Conservation (phyloP, 345 rosid genomes). For the Euphorbia peplus region DNA sequence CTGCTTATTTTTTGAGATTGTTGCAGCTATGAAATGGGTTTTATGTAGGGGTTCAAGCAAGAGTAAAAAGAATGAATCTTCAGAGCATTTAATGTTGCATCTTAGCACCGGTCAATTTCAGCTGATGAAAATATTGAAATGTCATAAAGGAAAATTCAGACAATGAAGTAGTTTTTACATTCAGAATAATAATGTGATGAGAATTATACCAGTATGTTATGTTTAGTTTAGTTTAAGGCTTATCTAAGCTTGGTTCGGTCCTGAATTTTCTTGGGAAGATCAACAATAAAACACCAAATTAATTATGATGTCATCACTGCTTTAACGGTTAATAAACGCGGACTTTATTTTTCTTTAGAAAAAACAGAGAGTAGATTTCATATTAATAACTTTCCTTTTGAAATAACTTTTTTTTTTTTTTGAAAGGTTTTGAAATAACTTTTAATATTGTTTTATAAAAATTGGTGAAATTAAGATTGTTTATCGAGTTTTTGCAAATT, state of each 20-base stretch:
- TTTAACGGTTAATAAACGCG: background rate
- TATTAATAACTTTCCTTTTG: too few relatives aligned
- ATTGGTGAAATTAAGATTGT: too few relatives aligned
- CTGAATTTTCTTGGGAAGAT: background rate
- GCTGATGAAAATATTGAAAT: background rate
- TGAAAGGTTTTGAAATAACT: too few relatives aligned
- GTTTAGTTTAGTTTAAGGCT: background rate
- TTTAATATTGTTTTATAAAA: too few relatives aligned
- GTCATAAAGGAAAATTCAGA: background rate
- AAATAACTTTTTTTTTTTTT: too few relatives aligned
- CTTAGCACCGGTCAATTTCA: background rate
- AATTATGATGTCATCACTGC: background rate
- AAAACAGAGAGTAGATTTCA: too few relatives aligned
- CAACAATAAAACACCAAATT: background rate
- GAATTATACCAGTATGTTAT: too few relatives aligned
- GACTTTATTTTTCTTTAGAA: too few relatives aligned
- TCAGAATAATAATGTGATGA: background rate
- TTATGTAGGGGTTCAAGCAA: background rate
- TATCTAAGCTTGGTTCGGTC: background rate
- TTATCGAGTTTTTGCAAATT: too few relatives aligned
- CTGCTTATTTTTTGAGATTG: background rate
- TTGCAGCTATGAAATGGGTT: background rate
- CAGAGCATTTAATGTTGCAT: background rate
- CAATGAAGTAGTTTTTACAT: background rate
- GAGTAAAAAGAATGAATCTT: background rate